phyloP scores from a whole-genome alignment of 2,329 filamentous ascomycete species.

The Clonostachys chloroleuca region DNA sequence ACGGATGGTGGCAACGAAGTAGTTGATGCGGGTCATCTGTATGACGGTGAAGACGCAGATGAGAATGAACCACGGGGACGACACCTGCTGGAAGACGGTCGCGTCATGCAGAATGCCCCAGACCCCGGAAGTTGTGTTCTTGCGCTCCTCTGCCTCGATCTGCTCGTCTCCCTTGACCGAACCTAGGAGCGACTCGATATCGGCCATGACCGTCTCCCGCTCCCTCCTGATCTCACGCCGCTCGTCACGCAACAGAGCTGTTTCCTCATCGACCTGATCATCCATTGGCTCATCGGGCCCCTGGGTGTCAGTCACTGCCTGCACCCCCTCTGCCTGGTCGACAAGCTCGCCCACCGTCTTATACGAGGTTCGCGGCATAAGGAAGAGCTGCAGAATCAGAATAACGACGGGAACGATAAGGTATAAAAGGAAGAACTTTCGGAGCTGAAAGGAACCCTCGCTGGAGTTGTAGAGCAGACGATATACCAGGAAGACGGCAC shows the following conservation, averaged over 20 bases:
- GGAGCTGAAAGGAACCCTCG: conserved; percentile 49
- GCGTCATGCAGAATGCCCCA: conserved; percentile 81
- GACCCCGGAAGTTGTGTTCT: conserved; percentile 69
- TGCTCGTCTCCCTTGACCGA: conserved; percentile 57
- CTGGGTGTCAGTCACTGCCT: conserved; percentile 21
- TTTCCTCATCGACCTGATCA: conserved; percentile 56
- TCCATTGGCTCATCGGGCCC: conserved; percentile 29
- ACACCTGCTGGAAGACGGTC: conserved; percentile 68
- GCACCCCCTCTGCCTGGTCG: conserved; percentile 58
- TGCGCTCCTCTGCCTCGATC: conserved; percentile 61
- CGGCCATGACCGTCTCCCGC: conserved; percentile 59
- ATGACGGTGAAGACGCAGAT: conserved; percentile 77
- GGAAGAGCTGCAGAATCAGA: conserved; percentile 57
- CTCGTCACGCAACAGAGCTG: conserved; percentile 48
- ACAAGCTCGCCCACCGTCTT: conserved; percentile 84
- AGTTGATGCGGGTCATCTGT: conserved; percentile 82
- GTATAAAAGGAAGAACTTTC: conserved; percentile 69
- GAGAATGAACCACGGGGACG: conserved; percentile 78
- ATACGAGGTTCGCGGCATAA: conserved; percentile 75
- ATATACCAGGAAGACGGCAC: conserved; percentile 72
- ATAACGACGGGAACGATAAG: conserved; percentile 67
- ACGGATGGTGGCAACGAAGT: conserved; percentile 83
- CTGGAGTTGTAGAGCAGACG: conserved; percentile 64
- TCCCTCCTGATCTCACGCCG: conserved; percentile 55
- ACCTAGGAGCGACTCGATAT: conserved; percentile 72